Evolutionary conservation across 2,329 filamentous ascomycete genomes (phyloP).

Genomic region (Lachnellula occidentalis): DNA sequence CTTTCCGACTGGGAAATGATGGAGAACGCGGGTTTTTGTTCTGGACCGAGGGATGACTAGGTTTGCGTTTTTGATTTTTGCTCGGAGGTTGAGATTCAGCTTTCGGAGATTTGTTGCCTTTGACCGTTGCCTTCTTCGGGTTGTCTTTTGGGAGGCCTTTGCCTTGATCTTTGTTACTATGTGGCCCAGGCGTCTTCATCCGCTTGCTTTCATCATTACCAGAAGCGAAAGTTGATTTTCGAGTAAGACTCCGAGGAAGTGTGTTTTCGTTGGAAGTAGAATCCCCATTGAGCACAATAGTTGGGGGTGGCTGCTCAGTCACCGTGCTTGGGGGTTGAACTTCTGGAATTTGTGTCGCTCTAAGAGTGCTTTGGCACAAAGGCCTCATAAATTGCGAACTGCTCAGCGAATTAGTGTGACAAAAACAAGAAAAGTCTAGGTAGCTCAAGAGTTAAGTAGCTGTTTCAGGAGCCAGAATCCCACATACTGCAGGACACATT

Average conservation of each 20-base stretch:
- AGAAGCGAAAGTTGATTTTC: constrained; percentile 6
- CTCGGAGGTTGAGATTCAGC: constrained; percentile 13
- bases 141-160: constrained; percentile 17
- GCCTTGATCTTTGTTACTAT: constrained; percentile 12
- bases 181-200: constrained; percentile 6
- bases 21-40: constrained; percentile 7
- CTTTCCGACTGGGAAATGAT: constrained; percentile 10
- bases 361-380: constrained; percentile 22
- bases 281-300: constrained; percentile 21
- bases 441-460: no score
- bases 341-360: constrained; percentile 10
- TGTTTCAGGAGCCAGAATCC: no score
- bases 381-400: constrained; percentile 26
- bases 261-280: background rate
- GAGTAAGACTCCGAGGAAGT: constrained; percentile 12
- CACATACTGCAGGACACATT: no score
- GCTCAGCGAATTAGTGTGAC: no score
- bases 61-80: constrained; percentile 11
- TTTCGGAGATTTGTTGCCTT: constrained; percentile 23
- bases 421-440: no score
- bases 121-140: constrained; percentile 15
- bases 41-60: constrained; percentile 8
- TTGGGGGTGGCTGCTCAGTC: constrained; percentile 13
- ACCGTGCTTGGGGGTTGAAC: constrained; percentile 1
- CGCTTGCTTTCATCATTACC: constrained; percentile 12